phyloP scores from a whole-genome alignment of 2,329 filamentous ascomycete species.

The Paraphaeosphaeria minitans region DNA sequence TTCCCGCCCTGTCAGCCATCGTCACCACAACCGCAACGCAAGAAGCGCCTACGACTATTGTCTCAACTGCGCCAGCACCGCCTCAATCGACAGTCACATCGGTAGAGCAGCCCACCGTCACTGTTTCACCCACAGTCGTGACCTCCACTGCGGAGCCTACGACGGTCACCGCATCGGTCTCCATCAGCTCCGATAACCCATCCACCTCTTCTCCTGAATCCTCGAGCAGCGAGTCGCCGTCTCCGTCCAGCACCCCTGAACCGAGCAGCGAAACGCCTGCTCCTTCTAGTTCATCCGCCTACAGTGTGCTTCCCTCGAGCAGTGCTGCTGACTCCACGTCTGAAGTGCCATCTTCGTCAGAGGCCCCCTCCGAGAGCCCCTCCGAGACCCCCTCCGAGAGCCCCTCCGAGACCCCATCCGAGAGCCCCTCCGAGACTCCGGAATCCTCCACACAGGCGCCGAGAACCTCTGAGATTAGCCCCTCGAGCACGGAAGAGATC shows the following conservation, averaged over 20 bases:
- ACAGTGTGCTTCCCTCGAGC: slow-evolving; percentile 19
- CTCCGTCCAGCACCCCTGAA: slow-evolving; percentile 8
- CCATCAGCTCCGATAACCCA: slow-evolving; percentile 16
- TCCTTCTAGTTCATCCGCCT: slow-evolving; percentile 8
- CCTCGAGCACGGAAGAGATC: slow-evolving; percentile 10
- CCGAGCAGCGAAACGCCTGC: slow-evolving; percentile 14
- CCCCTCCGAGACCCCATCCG: background rate
- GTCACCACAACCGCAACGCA: background rate
- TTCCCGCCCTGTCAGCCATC: slow-evolving; percentile 6
- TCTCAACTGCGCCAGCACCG: slow-evolving; percentile 8
- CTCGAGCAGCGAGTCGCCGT: slow-evolving; percentile 13
- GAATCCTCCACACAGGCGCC: background rate
- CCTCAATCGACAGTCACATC: slow-evolving; percentile 6
- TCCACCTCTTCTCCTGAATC: slow-evolving; percentile 20
- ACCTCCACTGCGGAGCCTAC: slow-evolving; percentile 11
- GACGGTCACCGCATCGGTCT: slow-evolving; percentile 6
- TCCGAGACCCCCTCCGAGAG: background rate
- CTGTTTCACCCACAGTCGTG: slow-evolving; percentile 5
- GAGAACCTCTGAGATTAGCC: background rate
- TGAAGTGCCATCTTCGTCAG: slow-evolving; percentile 20
- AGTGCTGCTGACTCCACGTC: slow-evolving; percentile 28
- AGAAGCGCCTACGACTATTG: slow-evolving; percentile 6
- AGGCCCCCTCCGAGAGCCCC: background rate
- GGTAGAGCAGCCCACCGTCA: slow-evolving; percentile 6
- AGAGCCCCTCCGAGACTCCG: background rate